phyloP scores from a whole-genome alignment of 2,329 filamentous ascomycete species.

The Aspergillus sp. region DNA sequence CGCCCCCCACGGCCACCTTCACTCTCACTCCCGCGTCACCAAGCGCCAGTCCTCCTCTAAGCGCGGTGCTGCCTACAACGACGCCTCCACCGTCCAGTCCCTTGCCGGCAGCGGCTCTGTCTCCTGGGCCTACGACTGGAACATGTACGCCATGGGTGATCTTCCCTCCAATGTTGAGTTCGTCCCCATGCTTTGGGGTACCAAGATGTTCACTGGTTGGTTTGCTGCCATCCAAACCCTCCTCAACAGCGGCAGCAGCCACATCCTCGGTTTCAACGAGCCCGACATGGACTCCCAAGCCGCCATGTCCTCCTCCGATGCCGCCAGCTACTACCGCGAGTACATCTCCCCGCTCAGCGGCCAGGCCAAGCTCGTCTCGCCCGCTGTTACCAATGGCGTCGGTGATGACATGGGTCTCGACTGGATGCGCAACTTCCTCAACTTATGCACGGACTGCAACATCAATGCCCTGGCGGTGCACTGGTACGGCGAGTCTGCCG shows the following conservation, averaged over 20 bases:
- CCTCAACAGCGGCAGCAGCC: slow-evolving; percentile 35
- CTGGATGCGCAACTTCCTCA: slow-evolving; percentile 44
- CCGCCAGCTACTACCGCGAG: slow-evolving; percentile 36
- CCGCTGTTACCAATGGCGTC: slow-evolving; percentile 42
- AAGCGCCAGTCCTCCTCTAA: slow-evolving; percentile 25
- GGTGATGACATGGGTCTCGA: slow-evolving; percentile 33
- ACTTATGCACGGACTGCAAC: slow-evolving; percentile 38
- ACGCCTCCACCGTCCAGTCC: slow-evolving; percentile 29
- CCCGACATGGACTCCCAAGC: slow-evolving; percentile 43
- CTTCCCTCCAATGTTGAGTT: slow-evolving; percentile 40
- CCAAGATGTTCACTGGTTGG: slow-evolving; percentile 38
- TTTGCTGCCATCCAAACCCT: slow-evolving; percentile 31
- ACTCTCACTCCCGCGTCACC: slow-evolving; percentile 2
- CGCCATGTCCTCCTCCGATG: slow-evolving; percentile 37
- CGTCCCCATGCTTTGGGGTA: slow-evolving; percentile 49
- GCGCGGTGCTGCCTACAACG: slow-evolving; percentile 43
- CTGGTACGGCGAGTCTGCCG: slow-evolving; percentile 41
- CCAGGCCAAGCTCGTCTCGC: slow-evolving; percentile 43
- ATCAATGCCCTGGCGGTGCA: slow-evolving; percentile 46
- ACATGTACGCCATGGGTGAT: slow-evolving; percentile 26
- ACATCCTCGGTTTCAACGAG: slow-evolving; percentile 50
- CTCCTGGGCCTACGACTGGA: slow-evolving; percentile 51
- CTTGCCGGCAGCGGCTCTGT: slow-evolving; percentile 31
- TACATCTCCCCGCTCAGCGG: slow-evolving; percentile 40
- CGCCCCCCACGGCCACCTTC: slow-evolving; percentile 23